Conservation (phyloP, 2,329 filamentous ascomycete genomes). For the Dothistroma pini region DNA sequence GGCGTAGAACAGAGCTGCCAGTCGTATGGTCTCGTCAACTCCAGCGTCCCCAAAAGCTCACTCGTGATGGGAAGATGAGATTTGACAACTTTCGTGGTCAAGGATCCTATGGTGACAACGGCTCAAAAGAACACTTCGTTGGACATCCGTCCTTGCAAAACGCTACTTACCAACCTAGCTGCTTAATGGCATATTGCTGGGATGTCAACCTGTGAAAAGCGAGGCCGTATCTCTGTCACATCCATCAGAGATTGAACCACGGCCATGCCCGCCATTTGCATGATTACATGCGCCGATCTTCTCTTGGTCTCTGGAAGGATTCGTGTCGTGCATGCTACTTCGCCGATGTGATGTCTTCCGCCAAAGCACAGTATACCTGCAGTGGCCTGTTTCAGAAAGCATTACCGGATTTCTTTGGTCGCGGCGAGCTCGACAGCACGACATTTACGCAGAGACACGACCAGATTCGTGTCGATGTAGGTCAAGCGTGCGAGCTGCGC, state of each 20-base stretch:
- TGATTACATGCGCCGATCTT: conserved; percentile 18
- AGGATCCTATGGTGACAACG: conserved; percentile 14
- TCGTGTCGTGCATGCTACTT: background rate
- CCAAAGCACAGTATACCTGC: conserved; percentile 9
- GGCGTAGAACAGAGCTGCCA: conserved; percentile 11
- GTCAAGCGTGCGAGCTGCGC: conserved; percentile 4
- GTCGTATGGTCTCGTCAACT: background rate
- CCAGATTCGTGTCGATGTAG: conserved; percentile 11
- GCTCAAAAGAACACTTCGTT: conserved; percentile 15
- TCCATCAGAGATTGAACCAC: conserved; percentile 13
- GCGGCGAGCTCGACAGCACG: conserved; percentile 7
- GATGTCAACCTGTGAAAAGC: conserved; percentile 13
- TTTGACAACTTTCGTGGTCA: conserved; percentile 10
- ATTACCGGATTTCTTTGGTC: conserved; percentile 1
- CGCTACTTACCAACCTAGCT: conserved; percentile 10
- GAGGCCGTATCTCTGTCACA: conserved; percentile 3
- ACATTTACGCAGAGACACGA: conserved; percentile 9
- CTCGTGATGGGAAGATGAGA: conserved; percentile 3
- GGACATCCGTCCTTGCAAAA: conserved; percentile 11
- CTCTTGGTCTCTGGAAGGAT: conserved; percentile 8
- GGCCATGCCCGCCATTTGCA: conserved; percentile 14
- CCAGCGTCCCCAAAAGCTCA: conserved; percentile 7
- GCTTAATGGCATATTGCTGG: conserved; percentile 15
- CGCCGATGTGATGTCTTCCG: background rate
- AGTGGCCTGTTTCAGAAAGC: conserved; percentile 8